phyloP scores from a whole-genome alignment of 2,329 filamentous ascomycete genomes.

The Colletotrichum lentis region DNA sequence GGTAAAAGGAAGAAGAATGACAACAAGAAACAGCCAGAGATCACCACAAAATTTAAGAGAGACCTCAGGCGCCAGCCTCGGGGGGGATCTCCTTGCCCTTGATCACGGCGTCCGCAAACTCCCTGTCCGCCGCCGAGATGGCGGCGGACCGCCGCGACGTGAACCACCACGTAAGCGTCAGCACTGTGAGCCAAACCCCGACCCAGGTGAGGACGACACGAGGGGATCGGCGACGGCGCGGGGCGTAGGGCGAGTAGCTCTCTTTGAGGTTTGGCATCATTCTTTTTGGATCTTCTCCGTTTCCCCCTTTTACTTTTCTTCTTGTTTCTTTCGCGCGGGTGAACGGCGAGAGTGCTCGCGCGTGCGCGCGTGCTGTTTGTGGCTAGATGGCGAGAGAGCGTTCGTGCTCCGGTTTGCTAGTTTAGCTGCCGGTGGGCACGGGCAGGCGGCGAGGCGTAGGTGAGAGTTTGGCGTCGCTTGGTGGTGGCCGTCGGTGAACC shows the following conservation, averaged over 20 bases:
- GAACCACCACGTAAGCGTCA: constrained; percentile 37
- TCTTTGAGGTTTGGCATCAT: constrained; percentile 21
- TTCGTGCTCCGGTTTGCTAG: neutral
- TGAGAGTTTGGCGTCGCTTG: neutral
- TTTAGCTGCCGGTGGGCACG: constrained; percentile 1
- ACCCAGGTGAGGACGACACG: constrained; percentile 36
- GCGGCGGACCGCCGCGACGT: constrained; percentile 13
- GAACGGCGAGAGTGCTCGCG: neutral
- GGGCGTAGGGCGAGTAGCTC: constrained; percentile 34
- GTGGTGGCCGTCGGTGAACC: neutral
- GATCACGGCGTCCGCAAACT: constrained; percentile 25
- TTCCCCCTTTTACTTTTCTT: no score
- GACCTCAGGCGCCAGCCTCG: constrained; percentile 3
- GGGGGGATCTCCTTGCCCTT: constrained; percentile 32
- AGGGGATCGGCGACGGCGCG: constrained; percentile 27
- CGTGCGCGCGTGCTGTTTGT: neutral
- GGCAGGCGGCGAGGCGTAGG: neutral
- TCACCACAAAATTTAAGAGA: neutral
- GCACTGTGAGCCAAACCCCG: constrained; percentile 30
- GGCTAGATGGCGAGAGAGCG: neutral
- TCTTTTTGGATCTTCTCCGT: no score
- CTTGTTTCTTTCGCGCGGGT: neutral
- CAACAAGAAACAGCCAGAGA: neutral
- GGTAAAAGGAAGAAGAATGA: neutral
- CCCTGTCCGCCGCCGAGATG: neutral